These are phyloP conservation scores for Aspergillus udagawae DNA, from an alignment of 2,329 filamentous ascomycete species.

Conservation along the genomic window DNA sequence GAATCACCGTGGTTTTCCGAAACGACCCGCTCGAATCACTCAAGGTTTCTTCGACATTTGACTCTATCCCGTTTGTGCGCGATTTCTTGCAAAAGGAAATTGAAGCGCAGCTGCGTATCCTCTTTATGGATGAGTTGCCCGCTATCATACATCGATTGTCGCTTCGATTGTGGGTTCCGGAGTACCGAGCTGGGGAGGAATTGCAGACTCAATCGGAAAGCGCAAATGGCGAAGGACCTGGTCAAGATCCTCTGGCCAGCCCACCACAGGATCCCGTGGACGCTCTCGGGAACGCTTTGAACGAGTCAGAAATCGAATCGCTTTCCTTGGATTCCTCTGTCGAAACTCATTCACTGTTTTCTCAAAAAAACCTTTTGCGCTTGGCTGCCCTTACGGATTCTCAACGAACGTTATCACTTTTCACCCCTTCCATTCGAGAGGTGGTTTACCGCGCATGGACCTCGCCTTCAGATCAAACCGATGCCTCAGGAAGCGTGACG, in stretches of 20 bases:
- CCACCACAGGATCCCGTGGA: constrained; percentile 80
- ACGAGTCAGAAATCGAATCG: constrained; percentile 69
- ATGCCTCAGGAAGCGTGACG: constrained; percentile 43
- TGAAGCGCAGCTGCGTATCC: constrained; percentile 81
- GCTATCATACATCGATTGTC: constrained; percentile 94
- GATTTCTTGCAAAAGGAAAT: constrained; percentile 97
- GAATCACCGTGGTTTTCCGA: constrained; percentile 90
- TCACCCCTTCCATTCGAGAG: constrained; percentile 85
- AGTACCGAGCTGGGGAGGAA: constrained; percentile 67
- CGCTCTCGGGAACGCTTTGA: constrained; percentile 70
- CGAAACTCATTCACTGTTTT: constrained; percentile 86
- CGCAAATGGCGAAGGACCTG: constrained; percentile 53
- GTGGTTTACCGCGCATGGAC: constrained; percentile 93
- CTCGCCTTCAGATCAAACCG: constrained; percentile 66
- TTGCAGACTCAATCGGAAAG: constrained; percentile 52
- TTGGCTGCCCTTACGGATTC: constrained; percentile 80
- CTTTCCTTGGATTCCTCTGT: constrained; percentile 73
- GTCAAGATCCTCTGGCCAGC: constrained; percentile 75
- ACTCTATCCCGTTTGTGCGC: constrained; percentile 96
- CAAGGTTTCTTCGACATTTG: constrained; percentile 97
- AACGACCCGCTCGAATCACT: constrained; percentile 97
- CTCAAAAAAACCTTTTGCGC: constrained; percentile 85
- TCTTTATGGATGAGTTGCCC: constrained; percentile 97
- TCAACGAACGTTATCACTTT: constrained; percentile 83
- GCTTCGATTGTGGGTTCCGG: constrained; percentile 81